phyloP scores from a whole-genome alignment of 345 rosid genomes.

The Ricinus communis region DNA sequence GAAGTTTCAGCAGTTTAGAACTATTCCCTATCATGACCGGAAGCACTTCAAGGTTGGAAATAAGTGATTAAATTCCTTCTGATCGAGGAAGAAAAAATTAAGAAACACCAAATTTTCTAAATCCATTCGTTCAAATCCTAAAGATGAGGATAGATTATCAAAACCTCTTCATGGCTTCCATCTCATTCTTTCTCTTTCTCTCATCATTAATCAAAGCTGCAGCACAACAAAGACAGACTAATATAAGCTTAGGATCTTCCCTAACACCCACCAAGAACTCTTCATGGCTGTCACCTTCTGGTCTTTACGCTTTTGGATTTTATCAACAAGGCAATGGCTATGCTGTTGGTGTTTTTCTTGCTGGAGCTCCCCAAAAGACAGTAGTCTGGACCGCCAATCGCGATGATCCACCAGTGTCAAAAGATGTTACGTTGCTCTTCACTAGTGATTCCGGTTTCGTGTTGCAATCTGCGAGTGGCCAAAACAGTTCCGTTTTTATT shows the following conservation, averaged over 20 bases:
- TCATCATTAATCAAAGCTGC: background rate
- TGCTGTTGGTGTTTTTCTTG: conserved; percentile 31
- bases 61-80: too few relatives aligned
- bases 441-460: conserved; percentile 2
- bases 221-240: conserved; percentile 22
- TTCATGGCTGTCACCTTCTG: conserved; percentile 18
- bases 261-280: conserved; percentile 13
- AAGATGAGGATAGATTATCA: conserved; percentile 16
- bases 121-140: too few relatives aligned
- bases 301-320: conserved; percentile 1
- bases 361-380: conserved; percentile 6
- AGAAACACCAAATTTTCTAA: too few relatives aligned
- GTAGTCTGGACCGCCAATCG: conserved; percentile 23
- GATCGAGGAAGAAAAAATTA: too few relatives aligned
- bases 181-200: conserved; percentile 5
- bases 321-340: background rate
- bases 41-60: too few relatives aligned
- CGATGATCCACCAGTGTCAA: conserved; percentile 13
- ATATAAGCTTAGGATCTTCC: conserved; percentile 22
- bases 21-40: too few relatives aligned
- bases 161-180: conserved; percentile 3
- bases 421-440: conserved; percentile 15
- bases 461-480: conserved; percentile 3
- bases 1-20: too few relatives aligned
- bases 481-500: background rate